Evolutionary conservation across 108 stramenopile species (phyloP).

Genomic region (Skeletonema grethae): DNA sequence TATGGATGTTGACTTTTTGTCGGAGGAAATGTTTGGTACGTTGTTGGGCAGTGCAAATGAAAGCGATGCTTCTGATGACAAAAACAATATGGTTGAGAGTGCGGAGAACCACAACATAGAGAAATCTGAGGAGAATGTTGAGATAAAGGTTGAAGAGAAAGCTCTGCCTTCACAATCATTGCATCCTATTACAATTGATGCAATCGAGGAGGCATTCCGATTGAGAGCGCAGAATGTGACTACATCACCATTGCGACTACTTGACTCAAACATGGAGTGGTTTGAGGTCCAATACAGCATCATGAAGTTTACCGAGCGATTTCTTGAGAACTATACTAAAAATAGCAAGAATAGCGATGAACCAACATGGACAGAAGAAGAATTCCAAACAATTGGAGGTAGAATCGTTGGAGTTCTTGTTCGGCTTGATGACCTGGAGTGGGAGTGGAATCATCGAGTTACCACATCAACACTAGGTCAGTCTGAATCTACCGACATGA

Average conservation of each 20-base stretch:
- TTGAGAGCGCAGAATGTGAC: constrained; percentile 50
- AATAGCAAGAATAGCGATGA: constrained; percentile 30
- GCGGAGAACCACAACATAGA: not conserved
- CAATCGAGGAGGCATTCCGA: constrained; percentile 72
- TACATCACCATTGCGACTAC: constrained; percentile 33
- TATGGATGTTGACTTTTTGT: constrained; percentile 48
- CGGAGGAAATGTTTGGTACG: constrained; percentile 17
- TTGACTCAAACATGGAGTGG: constrained; percentile 44
- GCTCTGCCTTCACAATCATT: constrained; percentile 59
- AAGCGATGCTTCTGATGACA: no score
- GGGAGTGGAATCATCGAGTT: constrained; percentile 51
- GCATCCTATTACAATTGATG: constrained; percentile 82
- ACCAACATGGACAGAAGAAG: constrained; percentile 47
- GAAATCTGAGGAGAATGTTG: not conserved
- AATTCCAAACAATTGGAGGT: constrained; percentile 81
- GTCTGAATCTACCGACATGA: constrained; percentile 20
- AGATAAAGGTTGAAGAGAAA: not conserved
- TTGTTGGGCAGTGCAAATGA: constrained; percentile 13
- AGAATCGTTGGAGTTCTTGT: constrained; percentile 80
- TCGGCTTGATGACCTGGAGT: constrained; percentile 73
- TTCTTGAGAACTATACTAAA: constrained; percentile 58
- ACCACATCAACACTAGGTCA: constrained; percentile 27
- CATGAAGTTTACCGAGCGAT: constrained; percentile 58
- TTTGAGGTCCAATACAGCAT: constrained; percentile 44
- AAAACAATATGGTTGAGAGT: not conserved